A percentile compares a stretch with the other conserved stretches of the same genome.
Conservation (phyloP, 2,329 filamentous ascomycete species). For the Coniochaeta pulveracea region DNA sequence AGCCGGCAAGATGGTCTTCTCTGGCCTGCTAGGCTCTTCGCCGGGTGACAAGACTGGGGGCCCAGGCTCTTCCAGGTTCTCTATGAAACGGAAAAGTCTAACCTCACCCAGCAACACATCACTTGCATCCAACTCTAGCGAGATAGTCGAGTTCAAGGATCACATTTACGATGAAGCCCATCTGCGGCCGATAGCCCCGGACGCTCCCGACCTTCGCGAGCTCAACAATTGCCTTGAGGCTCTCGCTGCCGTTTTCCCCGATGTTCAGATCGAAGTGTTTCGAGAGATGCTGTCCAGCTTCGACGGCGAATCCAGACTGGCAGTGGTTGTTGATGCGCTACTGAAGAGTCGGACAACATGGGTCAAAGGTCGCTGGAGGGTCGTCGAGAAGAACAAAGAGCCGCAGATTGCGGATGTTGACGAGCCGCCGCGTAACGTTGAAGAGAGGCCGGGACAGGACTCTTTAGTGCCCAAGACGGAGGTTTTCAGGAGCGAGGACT, state of each 20-base stretch:
- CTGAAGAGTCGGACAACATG: conserved; percentile 61
- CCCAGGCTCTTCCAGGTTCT: conserved; percentile 5
- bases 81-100: conserved; percentile 11
- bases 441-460: neutral
- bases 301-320: conserved; percentile 64
- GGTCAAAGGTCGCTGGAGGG: conserved; percentile 57
- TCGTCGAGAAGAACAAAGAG: conserved; percentile 21
- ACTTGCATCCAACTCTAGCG: conserved; percentile 8
- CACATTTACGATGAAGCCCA: conserved; percentile 47
- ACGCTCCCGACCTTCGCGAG: conserved; percentile 52
- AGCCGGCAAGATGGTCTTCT: conserved; percentile 32
- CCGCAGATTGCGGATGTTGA: conserved; percentile 15
- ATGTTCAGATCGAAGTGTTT: conserved; percentile 74
- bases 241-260: conserved; percentile 63
- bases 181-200: conserved; percentile 32
- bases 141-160: conserved; percentile 8
- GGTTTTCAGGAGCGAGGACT: conserved; percentile 54
- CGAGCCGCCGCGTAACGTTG: no score
- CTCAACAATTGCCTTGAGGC: conserved; percentile 60
- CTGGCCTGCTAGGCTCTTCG: conserved; percentile 32
- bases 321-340: conserved; percentile 66
- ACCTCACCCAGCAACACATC: conserved; percentile 16
- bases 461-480: conserved; percentile 44
- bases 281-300: conserved; percentile 69
- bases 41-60: conserved; percentile 17